These are phyloP conservation scores for Beta macrorhiza DNA, from an alignment of 179 eudicot species.

Conservation along the genomic window DNA sequence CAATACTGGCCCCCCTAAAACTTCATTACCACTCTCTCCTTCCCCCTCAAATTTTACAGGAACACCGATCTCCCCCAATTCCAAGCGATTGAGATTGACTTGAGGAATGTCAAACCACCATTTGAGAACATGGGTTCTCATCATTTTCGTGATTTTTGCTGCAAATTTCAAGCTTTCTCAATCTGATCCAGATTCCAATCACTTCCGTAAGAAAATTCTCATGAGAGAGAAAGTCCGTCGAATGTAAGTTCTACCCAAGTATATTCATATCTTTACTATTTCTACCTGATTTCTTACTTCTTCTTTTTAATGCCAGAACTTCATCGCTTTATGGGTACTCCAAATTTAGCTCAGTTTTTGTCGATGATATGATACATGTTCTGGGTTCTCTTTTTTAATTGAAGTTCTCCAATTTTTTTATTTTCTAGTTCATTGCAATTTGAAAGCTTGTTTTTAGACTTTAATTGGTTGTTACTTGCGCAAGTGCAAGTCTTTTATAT, in stretches of 20 bases:
- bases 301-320: background rate
- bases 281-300: background rate
- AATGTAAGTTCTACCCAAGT: constrained; percentile 43
- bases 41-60: background rate
- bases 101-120: constrained; percentile 19
- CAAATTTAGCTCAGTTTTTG: background rate
- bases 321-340: constrained; percentile 6
- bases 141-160: constrained; percentile 37
- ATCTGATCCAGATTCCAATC: constrained; percentile 36
- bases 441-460: background rate
- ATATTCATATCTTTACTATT: constrained; percentile 1
- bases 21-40: background rate
- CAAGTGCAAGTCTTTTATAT: background rate
- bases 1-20: no score
- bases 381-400: background rate
- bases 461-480: background rate
- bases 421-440: background rate
- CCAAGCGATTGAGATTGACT: background rate
- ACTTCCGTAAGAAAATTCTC: constrained; percentile 45
- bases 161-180: constrained; percentile 31
- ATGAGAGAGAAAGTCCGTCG: constrained; percentile 58
- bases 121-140: constrained; percentile 40
- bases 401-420: background rate
- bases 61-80: background rate
- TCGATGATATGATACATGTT: constrained; percentile 1